Base-by-base conservation (phyloP, 805 yeast species). In the Candida odintsovae region DNA sequence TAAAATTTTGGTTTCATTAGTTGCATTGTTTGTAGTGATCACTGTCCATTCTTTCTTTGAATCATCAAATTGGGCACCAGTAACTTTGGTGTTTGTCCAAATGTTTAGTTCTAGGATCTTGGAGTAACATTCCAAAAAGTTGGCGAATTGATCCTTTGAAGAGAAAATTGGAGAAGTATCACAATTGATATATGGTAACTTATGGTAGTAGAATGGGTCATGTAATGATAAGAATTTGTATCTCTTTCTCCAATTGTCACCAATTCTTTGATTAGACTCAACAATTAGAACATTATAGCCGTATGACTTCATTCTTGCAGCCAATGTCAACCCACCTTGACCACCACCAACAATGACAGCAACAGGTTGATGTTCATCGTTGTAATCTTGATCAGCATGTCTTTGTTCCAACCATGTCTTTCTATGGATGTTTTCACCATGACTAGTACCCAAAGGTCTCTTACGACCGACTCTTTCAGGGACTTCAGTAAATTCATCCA, bases 281-380 rank as follows among this genome's bases (percentile, higher is more conserved):
- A 72, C 62, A 41, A 72, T 66, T 40, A 72, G 59, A 1, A 68
- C 57, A 42, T 66, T 64, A 36, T 71, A 60, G 11, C 77, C 77
- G 62, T 69, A 62, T 8, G 61, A 57, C 48, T 69, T 69, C 55
- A 72, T 57, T 44, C 74, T 58, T 1, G 76, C 74, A 29, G 76
- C 75, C 23, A 64, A 54, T 28, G 68, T 67, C 25, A 72, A 55
- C 4, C 76, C 76, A 49, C 69, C 67, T 56, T 72, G 77, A 20
- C 77, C 77, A 47, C 74, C 77, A 38, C 77, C 77, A 40, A 72
- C 70, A 49, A 72, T 59, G 36, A 72, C 58, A 19, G 71, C 76
- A n/a, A 65, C 42, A 6, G 76, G 77, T 50, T 69, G 66, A 42
- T 65, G 63, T 4, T 54, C 54, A 4, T 55, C 65, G n/a, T 58